Evolutionary conservation across 2,329 filamentous ascomycete species (phyloP).

Genomic region (Fusarium palustre): DNA sequence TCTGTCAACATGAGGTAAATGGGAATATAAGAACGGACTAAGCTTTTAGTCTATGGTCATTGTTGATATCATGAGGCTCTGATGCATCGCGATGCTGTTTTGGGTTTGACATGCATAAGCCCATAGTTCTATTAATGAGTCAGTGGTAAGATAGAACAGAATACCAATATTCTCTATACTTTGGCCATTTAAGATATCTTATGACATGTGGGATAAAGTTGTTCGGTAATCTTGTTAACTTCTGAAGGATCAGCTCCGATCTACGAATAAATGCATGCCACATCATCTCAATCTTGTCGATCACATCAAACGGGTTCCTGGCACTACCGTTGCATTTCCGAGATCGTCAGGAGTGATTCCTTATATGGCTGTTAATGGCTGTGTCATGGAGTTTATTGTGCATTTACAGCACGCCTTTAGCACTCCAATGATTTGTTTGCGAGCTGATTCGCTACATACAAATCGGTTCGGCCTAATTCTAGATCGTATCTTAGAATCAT

Average conservation of each 20-base stretch:
- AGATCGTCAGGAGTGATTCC: constrained; percentile 3
- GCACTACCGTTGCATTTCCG: not conserved
- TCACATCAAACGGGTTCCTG: constrained; percentile 2
- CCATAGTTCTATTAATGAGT: not conserved
- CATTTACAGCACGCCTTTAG: not conserved
- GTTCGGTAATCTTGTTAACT: not conserved
- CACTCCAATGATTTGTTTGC: not conserved
- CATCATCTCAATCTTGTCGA: constrained; percentile 1
- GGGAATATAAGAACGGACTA: constrained; percentile 11
- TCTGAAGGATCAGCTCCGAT: not conserved
- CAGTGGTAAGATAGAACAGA: constrained; percentile 30
- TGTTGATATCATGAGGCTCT: not conserved
- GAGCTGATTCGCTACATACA: not conserved
- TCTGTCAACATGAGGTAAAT: constrained; percentile 60
- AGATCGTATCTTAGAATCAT: not conserved
- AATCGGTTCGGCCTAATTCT: not conserved
- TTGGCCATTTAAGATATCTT: not conserved
- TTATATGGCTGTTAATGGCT: not conserved
- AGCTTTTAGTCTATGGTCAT: not conserved
- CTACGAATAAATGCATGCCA: not conserved
- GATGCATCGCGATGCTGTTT: constrained; percentile 6
- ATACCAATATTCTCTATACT: constrained; percentile 28
- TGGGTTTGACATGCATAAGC: constrained; percentile 7
- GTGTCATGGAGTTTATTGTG: not conserved
- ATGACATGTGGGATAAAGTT: not conserved